phyloP scores from a whole-genome alignment of 2,329 filamentous ascomycete genomes.

The Penicillium sclerotigenum region DNA sequence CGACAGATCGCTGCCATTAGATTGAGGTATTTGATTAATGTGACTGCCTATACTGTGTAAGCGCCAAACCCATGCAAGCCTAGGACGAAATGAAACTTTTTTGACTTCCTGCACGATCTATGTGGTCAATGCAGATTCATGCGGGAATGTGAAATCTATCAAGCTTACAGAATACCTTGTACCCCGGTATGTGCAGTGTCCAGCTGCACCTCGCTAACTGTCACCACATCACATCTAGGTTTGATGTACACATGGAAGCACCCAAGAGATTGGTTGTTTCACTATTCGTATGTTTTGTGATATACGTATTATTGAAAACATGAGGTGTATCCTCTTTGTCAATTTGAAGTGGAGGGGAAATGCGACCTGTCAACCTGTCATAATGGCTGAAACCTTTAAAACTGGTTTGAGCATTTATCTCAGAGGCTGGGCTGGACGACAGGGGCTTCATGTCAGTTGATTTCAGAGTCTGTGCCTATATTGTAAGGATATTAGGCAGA shows the following conservation, averaged over 20 bases:
- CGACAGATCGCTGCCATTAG: not conserved
- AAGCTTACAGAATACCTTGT: not conserved
- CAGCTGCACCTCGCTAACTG: not conserved
- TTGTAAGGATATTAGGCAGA: not conserved
- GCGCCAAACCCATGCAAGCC: not conserved
- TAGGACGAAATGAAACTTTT: not conserved
- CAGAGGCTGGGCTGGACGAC: not conserved
- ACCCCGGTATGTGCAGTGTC: not conserved
- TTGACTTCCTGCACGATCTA: not conserved
- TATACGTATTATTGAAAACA: not conserved
- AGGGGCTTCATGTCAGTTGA: not conserved
- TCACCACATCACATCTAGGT: not conserved
- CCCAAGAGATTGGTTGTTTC: not conserved
- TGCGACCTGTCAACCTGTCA: not conserved
- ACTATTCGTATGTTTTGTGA: not conserved
- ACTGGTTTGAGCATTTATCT: not conserved
- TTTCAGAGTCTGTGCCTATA: not conserved
- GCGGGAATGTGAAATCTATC: not conserved
- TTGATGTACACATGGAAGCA: not conserved
- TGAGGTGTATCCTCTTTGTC: not conserved
- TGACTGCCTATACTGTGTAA: not conserved
- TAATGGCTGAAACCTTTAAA: not conserved
- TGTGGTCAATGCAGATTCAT: not conserved
- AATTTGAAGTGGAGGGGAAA: not conserved
- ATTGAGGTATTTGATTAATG: not conserved